Percentiles rank a stretch among this genome's conserved stretches.
Evolutionary conservation across 805 yeast genomes (phyloP).

Genomic region (Saturnispora kantuleensis): DNA sequence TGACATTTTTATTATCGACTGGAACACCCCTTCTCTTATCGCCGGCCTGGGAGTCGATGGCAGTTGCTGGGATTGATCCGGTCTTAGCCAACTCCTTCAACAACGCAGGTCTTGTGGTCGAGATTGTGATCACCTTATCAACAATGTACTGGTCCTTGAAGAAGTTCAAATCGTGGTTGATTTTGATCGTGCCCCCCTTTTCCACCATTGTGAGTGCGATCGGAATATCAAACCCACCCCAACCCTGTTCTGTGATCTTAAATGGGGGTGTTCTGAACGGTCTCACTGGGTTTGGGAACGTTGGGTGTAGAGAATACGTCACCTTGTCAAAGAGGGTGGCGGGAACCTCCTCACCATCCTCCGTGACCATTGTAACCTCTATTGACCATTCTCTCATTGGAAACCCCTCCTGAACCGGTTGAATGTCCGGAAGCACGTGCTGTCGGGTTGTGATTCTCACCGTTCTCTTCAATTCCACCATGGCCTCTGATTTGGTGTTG

Average conservation of each 20-base stretch:
- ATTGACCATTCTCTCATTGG: conserved; percentile 95
- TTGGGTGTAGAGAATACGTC: conserved; percentile 89
- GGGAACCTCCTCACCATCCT: conserved; percentile 72
- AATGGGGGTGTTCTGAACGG: conserved; percentile 77
- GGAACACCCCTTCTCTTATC: conserved; percentile 20
- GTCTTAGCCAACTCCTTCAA: conserved; percentile 66
- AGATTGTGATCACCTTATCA: conserved; percentile 71
- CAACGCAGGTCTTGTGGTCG: conserved; percentile 63
- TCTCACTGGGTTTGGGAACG: conserved; percentile 83
- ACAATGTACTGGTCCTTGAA: conserved; percentile 62
- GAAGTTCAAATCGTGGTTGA: conserved; percentile 86
- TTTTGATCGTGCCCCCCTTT: conserved; percentile 77
- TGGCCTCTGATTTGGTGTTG: conserved; percentile 4
- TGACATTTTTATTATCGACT: conserved; percentile 32
- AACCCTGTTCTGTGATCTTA: conserved; percentile 83
- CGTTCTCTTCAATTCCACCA: conserved; percentile 65
- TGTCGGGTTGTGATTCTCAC: conserved; percentile 82
- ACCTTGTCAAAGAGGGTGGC: conserved; percentile 87
- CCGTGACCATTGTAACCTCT: conserved; percentile 63
- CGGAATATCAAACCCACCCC: conserved; percentile 96
- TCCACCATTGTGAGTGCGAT: conserved; percentile 70
- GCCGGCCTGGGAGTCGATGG: conserved; percentile 13
- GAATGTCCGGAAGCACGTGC: conserved; percentile 67
- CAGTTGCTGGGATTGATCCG: conserved; percentile 63
- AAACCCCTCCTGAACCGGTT: conserved; percentile 80